Evolutionary conservation across 129 eudicot genomes (phyloP), one percentile per base, ranked within the genome.

Genomic region (Cynara cardunculus): DNA sequence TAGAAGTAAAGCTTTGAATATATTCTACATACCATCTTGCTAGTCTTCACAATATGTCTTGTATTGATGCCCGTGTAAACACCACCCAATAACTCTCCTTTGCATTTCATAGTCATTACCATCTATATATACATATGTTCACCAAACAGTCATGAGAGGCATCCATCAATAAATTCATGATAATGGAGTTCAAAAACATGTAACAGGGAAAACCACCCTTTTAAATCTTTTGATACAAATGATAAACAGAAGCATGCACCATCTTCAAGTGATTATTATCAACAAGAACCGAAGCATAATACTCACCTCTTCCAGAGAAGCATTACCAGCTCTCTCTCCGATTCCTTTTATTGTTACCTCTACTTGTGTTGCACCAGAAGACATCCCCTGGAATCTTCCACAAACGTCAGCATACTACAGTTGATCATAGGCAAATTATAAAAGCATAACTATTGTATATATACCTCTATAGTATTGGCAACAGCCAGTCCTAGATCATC

Each of bases 251-350:
- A 34, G 39, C 6, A 31, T 34, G 39, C 8, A 34, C 31, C 31
- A 28, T 28, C 1, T 28, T 28, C 31, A 28, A 28, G 31, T 28
- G 31, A 28, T 28, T 28, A 28, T 28, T 28, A 28, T 28, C 31
- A 28, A 28, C 31, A 28, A 28, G 31, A 28, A n/a, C n/a, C n/a
- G n/a, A n/a, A n/a, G n/a, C n/a, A n/a, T n/a, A n/a, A n/a, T n/a
- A n/a, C n/a, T 35, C 71, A 91, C 97, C 93, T 91, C 97, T 83
- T 91, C 97, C 49, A 91, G 39, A 64, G 93, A 89, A 31, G 93
- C 92, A 75, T 91, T 91, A 22, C 97, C 97, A 78, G 97, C 97
- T 86, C 37, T 39, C 39, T 41, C 31, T 77, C 18, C 65, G 46
- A 77, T 77, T 6, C 81, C 81, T 8, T 77, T 77, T 6, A 35